A percentile compares a stretch with the other conserved stretches of the same genome.
Evolutionary conservation across 1,284 basidiomycete genomes (phyloP).

Genomic region (Malassezia brasiliensis): DNA sequence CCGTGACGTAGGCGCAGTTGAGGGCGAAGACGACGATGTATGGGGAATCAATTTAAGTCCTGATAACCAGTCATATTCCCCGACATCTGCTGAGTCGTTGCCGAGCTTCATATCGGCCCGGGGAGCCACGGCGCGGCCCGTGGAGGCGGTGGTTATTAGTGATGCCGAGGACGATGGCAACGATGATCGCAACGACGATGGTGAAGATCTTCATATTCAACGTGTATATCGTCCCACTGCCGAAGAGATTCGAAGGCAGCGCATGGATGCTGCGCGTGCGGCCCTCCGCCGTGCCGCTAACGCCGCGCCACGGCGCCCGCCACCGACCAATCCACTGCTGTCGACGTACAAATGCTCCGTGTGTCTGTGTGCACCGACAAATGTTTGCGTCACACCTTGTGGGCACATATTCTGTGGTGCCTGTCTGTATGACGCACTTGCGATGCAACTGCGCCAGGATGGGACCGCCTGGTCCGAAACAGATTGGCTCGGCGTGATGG

Average conservation of each 20-base stretch:
- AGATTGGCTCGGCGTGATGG: conserved; percentile 9
- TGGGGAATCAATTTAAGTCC: too few species aligned
- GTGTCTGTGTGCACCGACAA: conserved; percentile 34
- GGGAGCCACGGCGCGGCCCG: too few species aligned
- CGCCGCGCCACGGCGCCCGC: neutral
- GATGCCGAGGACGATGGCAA: conserved; percentile 5
- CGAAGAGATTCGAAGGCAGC: conserved; percentile 2
- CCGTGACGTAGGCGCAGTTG: too few species aligned
- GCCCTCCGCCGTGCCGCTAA: conserved; percentile 6
- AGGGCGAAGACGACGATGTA: too few species aligned
- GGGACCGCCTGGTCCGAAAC: conserved; percentile 21
- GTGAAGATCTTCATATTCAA: neutral
- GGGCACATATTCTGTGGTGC: conserved; percentile 42
- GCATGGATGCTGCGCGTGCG: conserved; percentile 9
- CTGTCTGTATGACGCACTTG: conserved; percentile 35
- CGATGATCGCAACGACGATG: neutral
- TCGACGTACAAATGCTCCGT: conserved; percentile 37
- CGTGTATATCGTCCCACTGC: neutral
- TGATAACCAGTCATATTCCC: too few species aligned
- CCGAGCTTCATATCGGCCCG: too few species aligned
- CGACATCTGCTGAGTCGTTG: too few species aligned
- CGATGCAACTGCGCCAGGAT: conserved; percentile 23
- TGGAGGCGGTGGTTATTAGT: neutral
- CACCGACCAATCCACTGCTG: conserved; percentile 21
- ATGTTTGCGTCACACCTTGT: conserved; percentile 29